Percentiles rank a stretch among this genome's conserved stretches.
Conservation (phyloP, 768 basidiomycete genomes). For the Boletus pseudo-olivaceus region DNA sequence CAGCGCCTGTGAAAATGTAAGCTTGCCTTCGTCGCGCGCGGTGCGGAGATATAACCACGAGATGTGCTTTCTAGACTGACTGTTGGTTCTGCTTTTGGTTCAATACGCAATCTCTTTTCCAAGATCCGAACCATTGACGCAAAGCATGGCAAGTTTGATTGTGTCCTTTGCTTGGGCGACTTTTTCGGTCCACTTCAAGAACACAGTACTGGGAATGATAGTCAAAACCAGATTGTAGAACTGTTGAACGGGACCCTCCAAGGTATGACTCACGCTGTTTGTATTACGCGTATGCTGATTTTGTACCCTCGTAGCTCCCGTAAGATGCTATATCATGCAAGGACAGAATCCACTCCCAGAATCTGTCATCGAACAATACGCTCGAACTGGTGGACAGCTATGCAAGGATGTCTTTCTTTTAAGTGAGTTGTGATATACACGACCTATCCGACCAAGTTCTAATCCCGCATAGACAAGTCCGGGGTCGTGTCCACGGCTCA, state of each 20-base stretch:
- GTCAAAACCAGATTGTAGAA: constrained; percentile 51
- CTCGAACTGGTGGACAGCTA: constrained; percentile 73
- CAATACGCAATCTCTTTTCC: constrained; percentile 67
- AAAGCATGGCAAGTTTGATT: constrained; percentile 92
- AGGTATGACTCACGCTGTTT: constrained; percentile 40
- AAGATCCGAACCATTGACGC: constrained; percentile 83
- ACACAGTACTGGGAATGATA: constrained; percentile 26
- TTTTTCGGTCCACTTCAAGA: constrained; percentile 67
- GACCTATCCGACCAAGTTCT: not conserved
- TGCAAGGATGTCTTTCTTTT: constrained; percentile 81
- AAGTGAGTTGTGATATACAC: constrained; percentile 48
- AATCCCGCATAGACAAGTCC: constrained; percentile 63
- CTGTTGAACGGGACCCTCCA: constrained; percentile 66
- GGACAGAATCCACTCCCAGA: constrained; percentile 75
- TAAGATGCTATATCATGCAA: constrained; percentile 92
- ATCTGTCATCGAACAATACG: constrained; percentile 69
- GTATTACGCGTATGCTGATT: constrained; percentile 6
- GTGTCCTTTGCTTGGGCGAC: constrained; percentile 78
- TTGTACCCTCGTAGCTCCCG: constrained; percentile 54
- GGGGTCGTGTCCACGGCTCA: constrained; percentile 74
- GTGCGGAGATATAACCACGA: constrained; percentile 3
- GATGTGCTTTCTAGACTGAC: constrained; percentile 47
- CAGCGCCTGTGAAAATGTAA: constrained; percentile 32
- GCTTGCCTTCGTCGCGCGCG: not conserved
- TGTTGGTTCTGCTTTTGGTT: constrained; percentile 76